phyloP scores from a whole-genome alignment of 441 rosid genomes.

The Erodium trifolium region DNA sequence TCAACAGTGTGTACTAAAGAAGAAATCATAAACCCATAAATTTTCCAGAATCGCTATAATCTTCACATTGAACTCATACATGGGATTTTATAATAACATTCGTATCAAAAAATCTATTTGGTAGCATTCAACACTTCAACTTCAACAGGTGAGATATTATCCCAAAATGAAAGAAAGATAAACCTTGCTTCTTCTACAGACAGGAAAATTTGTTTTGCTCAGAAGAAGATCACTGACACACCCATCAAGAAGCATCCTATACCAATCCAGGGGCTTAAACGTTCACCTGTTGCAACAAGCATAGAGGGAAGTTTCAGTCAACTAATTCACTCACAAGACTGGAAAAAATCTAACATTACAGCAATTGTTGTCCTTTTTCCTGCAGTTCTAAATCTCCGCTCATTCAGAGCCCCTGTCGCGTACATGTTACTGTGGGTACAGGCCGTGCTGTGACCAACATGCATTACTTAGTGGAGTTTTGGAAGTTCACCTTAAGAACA shows the following conservation, averaged over 20 bases:
- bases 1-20: not conserved
- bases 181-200: conserved; percentile 18
- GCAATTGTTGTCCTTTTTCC: too few relatives aligned
- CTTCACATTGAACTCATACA: conserved; percentile 15
- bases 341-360: not conserved
- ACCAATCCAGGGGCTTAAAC: conserved; percentile 5
- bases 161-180: conserved; percentile 17
- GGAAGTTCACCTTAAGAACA: not conserved
- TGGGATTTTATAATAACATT: conserved; percentile 13
- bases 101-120: conserved; percentile 13
- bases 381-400: too few relatives aligned
- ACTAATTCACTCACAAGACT: not conserved
- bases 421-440: too few relatives aligned
- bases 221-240: conserved; percentile 3
- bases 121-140: not conserved
- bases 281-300: conserved; percentile 17
- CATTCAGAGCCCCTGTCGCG: too few relatives aligned
- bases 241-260: conserved; percentile 2
- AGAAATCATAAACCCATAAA: not conserved
- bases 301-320: not conserved
- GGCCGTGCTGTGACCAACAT: too few relatives aligned
- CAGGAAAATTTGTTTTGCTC: conserved; percentile 13
- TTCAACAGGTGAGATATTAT: conserved; percentile 5
- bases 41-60: conserved; percentile 3
- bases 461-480: too few relatives aligned